Evolutionary conservation across 2,329 filamentous ascomycete genomes (phyloP).

Genomic region (Phialophora expanda): DNA sequence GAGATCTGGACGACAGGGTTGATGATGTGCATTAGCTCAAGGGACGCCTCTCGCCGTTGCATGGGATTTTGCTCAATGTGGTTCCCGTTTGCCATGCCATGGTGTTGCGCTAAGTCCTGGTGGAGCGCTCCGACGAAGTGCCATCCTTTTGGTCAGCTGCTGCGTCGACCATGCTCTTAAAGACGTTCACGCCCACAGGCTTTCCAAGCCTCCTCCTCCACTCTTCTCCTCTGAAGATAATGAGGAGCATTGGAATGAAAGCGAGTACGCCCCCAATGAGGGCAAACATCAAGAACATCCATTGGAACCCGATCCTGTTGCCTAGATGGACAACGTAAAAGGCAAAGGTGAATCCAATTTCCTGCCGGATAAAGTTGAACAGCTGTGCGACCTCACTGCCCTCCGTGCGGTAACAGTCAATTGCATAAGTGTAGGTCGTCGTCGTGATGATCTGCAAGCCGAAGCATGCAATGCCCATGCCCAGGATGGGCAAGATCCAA

Average conservation of each 20-base stretch:
- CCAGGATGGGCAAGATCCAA: constrained; percentile 41
- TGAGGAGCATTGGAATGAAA: constrained; percentile 34
- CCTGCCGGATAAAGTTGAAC: constrained; percentile 41
- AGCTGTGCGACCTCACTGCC: constrained; percentile 38
- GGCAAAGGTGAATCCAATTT: constrained; percentile 40
- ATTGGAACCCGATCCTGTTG: constrained; percentile 36
- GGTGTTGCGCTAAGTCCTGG: not conserved
- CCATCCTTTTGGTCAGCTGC: not conserved
- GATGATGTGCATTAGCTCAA: constrained; percentile 18
- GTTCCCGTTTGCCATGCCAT: not conserved
- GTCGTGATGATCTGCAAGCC: constrained; percentile 42
- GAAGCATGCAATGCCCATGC: constrained; percentile 41
- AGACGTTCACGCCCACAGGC: constrained; percentile 22
- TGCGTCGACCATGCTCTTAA: constrained; percentile 21
- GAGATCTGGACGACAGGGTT: constrained; percentile 13
- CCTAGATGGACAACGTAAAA: constrained; percentile 39
- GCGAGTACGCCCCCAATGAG: constrained; percentile 30
- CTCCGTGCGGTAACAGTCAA: constrained; percentile 39
- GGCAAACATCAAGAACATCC: constrained; percentile 36
- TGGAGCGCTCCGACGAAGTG: not conserved
- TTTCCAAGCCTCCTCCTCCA: constrained; percentile 29
- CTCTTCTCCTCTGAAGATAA: constrained; percentile 32
- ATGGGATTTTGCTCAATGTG: constrained; percentile 7
- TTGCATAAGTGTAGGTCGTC: constrained; percentile 40
- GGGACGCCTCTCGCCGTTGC: not conserved